These are phyloP conservation scores for Fusarium subglutinans DNA, from an alignment of 2,329 filamentous ascomycete genomes.

Conservation along the genomic window DNA sequence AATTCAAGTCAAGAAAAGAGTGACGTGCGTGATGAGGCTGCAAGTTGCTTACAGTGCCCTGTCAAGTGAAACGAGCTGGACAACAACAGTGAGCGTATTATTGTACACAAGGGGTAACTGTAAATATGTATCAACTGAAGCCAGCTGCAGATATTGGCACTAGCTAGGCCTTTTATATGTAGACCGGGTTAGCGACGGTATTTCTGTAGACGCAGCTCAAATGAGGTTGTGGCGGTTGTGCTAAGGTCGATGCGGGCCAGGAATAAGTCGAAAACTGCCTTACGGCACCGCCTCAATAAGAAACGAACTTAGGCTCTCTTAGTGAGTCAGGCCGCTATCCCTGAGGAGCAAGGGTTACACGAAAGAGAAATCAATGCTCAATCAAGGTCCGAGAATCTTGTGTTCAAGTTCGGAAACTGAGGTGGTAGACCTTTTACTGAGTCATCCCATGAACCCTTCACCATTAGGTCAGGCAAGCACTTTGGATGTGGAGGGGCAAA, in stretches of 20 bases:
- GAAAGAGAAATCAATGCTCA: neutral
- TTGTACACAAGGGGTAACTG: neutral
- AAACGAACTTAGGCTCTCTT: neutral
- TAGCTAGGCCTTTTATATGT: constrained; percentile 13
- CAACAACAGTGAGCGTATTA: neutral
- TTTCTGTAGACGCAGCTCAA: constrained; percentile 5
- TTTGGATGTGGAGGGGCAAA: constrained; percentile 2
- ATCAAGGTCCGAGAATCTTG: neutral
- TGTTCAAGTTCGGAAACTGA: neutral
- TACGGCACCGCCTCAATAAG: constrained; percentile 39
- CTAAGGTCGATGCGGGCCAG: constrained; percentile 19
- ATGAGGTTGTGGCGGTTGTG: constrained; percentile 14
- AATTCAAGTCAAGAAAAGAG: neutral
- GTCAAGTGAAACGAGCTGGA: neutral
- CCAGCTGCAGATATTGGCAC: neutral
- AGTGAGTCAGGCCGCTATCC: constrained; percentile 37
- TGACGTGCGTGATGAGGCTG: neutral
- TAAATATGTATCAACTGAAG: neutral
- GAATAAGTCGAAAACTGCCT: constrained; percentile 37
- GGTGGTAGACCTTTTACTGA: neutral
- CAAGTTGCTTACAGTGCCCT: neutral
- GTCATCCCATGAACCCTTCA: constrained; percentile 1
- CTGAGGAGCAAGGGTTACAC: neutral
- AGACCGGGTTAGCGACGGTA: neutral
- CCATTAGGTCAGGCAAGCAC: constrained; percentile 1